Base-by-base conservation (phyloP, 768 basidiomycete genomes). In the Tubosaeta sp. region DNA sequence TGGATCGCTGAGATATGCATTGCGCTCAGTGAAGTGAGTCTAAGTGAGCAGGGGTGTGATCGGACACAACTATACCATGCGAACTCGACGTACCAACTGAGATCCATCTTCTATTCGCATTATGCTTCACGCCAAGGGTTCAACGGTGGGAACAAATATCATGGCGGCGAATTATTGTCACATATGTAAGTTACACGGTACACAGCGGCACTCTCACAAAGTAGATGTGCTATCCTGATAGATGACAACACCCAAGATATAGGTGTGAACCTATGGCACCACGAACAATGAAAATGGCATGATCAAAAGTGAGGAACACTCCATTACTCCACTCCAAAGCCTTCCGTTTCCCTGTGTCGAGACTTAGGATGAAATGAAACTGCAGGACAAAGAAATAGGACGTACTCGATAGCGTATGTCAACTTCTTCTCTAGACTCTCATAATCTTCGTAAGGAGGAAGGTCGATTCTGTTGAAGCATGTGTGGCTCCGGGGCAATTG, bases 401-500 rank as follows among this genome's bases (percentile, higher is more conserved):
- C 86, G 52, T 59, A 88, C 84, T 92, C 90, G 35, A 92, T 88
- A 17, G 90, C 90, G 65, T 84, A 87, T 38, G 85, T 80, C 46
- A 97, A 66, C 70, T 93, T 94, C 65, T 83, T 84, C 69, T 95
- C 92, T 54, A 95, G 69, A 60, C 83, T 88, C 68, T 90, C 86
- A 62, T 89, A 91, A 65, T 90, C 87, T 60, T 89, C 81, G 66
- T 97, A 97, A 14, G 91, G 88, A 1, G 93, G 93, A 22, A 97
- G 71, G 65, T 97, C 93, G 46, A 91, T 73, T 45, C 86, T 74
- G 66, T 95, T 95, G 78, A 97, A 95, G 71, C 94, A 97, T 2
- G 93, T 97, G 67, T 95, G 94, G 59, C 86, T 88, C 65, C 94
- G 82, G 3, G 94, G 94, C 45, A 97, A 68, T 43, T 91, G 90